Percentiles rank a stretch among this genome's conserved stretches.
Evolutionary conservation across 768 basidiomycete species (phyloP).

Genomic region (Lactarius hengduanensis): DNA sequence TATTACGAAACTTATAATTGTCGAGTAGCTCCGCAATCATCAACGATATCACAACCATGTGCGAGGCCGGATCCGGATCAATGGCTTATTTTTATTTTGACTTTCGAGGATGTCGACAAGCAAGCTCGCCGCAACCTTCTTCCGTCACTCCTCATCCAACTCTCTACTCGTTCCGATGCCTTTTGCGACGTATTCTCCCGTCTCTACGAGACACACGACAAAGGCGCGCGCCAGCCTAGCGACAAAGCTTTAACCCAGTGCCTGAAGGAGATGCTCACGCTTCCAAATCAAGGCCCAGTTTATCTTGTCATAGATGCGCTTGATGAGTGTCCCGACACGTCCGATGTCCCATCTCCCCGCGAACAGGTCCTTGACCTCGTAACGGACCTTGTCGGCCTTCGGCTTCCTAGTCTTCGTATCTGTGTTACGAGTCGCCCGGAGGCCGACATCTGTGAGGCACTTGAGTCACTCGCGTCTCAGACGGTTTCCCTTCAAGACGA

Average conservation of each 20-base stretch:
- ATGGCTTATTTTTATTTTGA: not conserved
- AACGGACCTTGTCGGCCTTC: not conserved
- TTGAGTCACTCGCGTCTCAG: not conserved
- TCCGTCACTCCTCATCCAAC: not conserved
- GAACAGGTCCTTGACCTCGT: not conserved
- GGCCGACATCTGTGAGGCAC: not conserved
- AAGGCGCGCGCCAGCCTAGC: not conserved
- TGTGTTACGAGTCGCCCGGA: not conserved
- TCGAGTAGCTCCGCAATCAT: not conserved
- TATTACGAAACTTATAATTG: not conserved
- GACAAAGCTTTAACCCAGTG: not conserved
- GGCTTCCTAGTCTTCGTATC: not conserved
- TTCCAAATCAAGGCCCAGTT: not conserved
- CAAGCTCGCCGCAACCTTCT: not conserved
- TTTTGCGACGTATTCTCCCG: not conserved
- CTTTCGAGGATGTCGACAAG: not conserved
- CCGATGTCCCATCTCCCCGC: not conserved
- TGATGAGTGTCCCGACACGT: not conserved
- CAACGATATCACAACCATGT: not conserved
- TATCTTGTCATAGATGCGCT: not conserved
- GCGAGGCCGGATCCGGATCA: not conserved
- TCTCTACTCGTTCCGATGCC: not conserved
- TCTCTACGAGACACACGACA: not conserved
- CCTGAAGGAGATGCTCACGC: not conserved
- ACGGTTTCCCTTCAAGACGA: not conserved